Evolutionary conservation across 208 protist species (phyloP), one percentile per base, ranked within the genome.

Genomic region (Spongospora subterranea): DNA sequence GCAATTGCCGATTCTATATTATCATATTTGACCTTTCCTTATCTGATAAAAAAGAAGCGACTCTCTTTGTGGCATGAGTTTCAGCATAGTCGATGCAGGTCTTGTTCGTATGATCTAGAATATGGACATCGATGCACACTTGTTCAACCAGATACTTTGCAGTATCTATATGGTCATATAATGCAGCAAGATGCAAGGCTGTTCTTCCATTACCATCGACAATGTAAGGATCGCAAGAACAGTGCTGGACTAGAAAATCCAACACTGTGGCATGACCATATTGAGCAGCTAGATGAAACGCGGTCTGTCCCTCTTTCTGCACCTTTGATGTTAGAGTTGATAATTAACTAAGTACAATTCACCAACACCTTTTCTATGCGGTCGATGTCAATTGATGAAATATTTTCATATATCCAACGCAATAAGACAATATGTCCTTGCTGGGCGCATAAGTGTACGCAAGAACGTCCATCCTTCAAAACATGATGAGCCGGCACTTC

Each of bases 131-230:
- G 17, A 82, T 6, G 71, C 71, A 82, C 6, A 43, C 71, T 82
- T 82, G 71, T n/a, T 82, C 71, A 43, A 82, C 71, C n/a, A 82
- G 71, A 43, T 82, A 82, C n/a, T 43, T 35, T 13, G n/a, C 71
- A 43, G 40, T n/a, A 43, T 82, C 71, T 20, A 82, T 43, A 43
- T 82, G n/a, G 71, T 35, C 71, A n/a, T 82, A 40, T 43, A 6
- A n/a, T 35, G 71, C n/a, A 20, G 71, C 71, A 82, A 40, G 71
- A 43, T 82, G 71, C 11, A 82, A n/a, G 6, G 71, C 71, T 20
- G 6, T 82, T n/a, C n/a, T 35, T 43, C 40, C 71, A 35, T 43
- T 35, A 6, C 11, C 35, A 43, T 82, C 71, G n/a, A 43, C 11
- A 43, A 43, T n/a, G 71, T 82, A 20, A 35, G 71, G 71, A 43